phyloP scores from a whole-genome alignment of 345 rosid species.

The Linum tenue region DNA sequence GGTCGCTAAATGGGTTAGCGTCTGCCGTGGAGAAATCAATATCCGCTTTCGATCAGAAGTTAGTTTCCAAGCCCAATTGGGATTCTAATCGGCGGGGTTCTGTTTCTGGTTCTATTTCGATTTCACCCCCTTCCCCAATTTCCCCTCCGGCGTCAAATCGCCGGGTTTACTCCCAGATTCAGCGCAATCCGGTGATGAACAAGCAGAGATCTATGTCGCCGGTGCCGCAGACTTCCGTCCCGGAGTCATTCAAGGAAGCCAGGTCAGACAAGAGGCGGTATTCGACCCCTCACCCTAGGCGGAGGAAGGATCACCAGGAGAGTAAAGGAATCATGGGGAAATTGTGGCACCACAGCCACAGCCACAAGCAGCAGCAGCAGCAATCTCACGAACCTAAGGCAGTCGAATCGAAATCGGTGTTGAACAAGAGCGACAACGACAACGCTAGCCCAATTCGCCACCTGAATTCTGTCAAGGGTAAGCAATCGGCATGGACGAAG shows the following conservation, averaged over 20 bases:
- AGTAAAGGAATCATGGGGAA: constrained; percentile 36
- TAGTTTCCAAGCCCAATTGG: constrained; percentile 1
- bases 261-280: constrained; percentile 59
- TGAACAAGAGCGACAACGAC: too few relatives aligned
- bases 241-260: constrained; percentile 87
- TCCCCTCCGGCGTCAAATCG: too few relatives aligned
- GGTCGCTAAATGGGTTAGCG: constrained; percentile 30
- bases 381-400: constrained; percentile 30
- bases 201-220: constrained; percentile 88
- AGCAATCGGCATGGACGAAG: constrained; percentile 75
- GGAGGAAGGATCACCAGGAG: constrained; percentile 30
- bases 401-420: constrained; percentile 15
- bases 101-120: neutral
- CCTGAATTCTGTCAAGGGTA: constrained; percentile 42
- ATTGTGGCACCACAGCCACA: constrained; percentile 11
- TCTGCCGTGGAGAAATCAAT: constrained; percentile 19
- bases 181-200: constrained; percentile 36
- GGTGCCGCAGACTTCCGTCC: constrained; percentile 39
- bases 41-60: constrained; percentile 7
- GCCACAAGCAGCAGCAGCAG: constrained; percentile 10
- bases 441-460: constrained; percentile 51
- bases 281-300: constrained; percentile 70
- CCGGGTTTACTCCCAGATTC: constrained; percentile 27
- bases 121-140: too few relatives aligned
- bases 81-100: too few relatives aligned